Conservation (phyloP, 495 filamentous ascomycete genomes). For the Penicillium diatomitis region DNA sequence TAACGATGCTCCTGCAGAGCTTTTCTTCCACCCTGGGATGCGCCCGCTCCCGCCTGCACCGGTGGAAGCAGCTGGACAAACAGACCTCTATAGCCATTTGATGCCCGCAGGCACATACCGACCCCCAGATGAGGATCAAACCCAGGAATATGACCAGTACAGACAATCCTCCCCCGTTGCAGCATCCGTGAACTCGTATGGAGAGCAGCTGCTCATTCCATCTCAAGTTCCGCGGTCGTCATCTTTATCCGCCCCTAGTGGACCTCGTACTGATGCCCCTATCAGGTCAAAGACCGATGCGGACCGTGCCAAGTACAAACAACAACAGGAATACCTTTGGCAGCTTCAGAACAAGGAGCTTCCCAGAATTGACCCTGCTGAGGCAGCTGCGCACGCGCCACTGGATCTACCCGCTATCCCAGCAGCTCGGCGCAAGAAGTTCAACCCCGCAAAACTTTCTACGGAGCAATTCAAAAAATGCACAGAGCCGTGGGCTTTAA, state of each 20-base stretch:
- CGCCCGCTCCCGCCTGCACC: constrained; percentile 79
- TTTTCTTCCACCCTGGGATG: constrained; percentile 89
- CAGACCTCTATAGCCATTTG: constrained; percentile 35
- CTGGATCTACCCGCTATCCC: constrained; percentile 67
- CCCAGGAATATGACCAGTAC: constrained; percentile 31
- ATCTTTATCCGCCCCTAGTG: constrained; percentile 69
- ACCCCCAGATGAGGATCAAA: constrained; percentile 28
- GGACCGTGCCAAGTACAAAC: constrained; percentile 51
- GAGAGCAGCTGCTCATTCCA: constrained; percentile 33
- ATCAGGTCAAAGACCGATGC: constrained; percentile 94
- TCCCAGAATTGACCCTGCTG: constrained; percentile 28
- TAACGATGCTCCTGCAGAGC: constrained; percentile 66
- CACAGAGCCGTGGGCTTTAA: constrained; percentile 85
- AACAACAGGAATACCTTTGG: constrained; percentile 46
- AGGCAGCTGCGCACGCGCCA: constrained; percentile 41
- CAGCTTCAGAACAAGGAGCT: constrained; percentile 39
- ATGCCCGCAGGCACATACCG: constrained; percentile 51
- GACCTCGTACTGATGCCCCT: constrained; percentile 70
- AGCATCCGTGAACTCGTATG: constrained; percentile 38
- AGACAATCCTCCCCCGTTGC: constrained; percentile 31
- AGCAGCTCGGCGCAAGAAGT: constrained; percentile 61
- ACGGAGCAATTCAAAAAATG: constrained; percentile 79
- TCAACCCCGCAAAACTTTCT: constrained; percentile 79
- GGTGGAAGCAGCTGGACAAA: constrained; percentile 38
- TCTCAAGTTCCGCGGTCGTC: constrained; percentile 72